A percentile compares a stretch with the other conserved stretches of the same genome.
Evolutionary conservation across 2,329 filamentous ascomycete genomes (phyloP).

Genomic region (Amesomyces nigricolor): DNA sequence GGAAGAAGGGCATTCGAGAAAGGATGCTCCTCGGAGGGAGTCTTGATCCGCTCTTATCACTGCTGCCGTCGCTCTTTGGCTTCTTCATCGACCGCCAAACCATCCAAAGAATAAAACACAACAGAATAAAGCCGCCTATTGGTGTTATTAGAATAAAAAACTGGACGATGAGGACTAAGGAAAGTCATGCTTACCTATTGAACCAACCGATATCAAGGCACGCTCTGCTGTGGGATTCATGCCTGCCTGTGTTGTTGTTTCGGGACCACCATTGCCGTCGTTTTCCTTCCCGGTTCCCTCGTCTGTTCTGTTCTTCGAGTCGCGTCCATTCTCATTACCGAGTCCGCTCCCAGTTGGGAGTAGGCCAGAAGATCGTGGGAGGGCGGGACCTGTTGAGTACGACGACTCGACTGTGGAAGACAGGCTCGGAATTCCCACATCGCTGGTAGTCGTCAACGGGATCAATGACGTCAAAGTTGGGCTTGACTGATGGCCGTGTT

Average conservation of each 20-base stretch:
- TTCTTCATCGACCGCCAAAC: constrained; percentile 37
- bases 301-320: constrained; percentile 3
- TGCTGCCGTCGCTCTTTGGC: constrained; percentile 26
- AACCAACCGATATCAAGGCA: constrained; percentile 32
- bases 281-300: not conserved
- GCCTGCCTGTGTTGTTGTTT: constrained; percentile 10
- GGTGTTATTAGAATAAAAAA: constrained; percentile 1
- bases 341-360: constrained; percentile 10
- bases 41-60: constrained; percentile 17
- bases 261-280: constrained; percentile 5
- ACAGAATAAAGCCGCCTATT: constrained; percentile 40
- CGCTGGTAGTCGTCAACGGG: constrained; percentile 8
- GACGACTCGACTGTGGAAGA: not conserved
- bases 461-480: constrained; percentile 12
- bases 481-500: constrained; percentile 4
- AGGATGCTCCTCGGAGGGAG: constrained; percentile 23
- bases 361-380: constrained; percentile 6
- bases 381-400: not conserved
- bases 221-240: constrained; percentile 28
- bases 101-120: constrained; percentile 42
- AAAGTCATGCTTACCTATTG: constrained; percentile 29
- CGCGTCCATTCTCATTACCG: not conserved
- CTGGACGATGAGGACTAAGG: not conserved
- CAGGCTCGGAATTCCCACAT: not conserved
- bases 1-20: constrained; percentile 35